Evolutionary conservation across 2,329 filamentous ascomycete species (phyloP).

Genomic region (Phyllosticta citrichinensis): DNA sequence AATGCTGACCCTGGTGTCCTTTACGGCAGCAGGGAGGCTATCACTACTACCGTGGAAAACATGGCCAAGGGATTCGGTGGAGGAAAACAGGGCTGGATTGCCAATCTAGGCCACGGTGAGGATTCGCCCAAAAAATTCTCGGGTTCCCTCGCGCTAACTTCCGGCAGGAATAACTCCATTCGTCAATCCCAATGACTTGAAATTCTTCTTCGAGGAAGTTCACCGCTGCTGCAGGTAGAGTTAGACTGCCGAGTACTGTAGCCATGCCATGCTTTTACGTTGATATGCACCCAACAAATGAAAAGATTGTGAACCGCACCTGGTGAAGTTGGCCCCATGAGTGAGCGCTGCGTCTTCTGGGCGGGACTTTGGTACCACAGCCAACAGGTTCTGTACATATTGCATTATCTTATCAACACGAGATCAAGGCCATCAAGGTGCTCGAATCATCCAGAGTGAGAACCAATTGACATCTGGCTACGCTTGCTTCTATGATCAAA

Average conservation of each 20-base stretch:
- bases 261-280: background rate
- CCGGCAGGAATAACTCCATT: slow-evolving; percentile 75
- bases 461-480: background rate
- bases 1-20: slow-evolving; percentile 92
- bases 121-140: too few species aligned
- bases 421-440: background rate
- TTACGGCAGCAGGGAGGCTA: slow-evolving; percentile 73
- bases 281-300: background rate
- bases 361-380: background rate
- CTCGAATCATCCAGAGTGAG: background rate
- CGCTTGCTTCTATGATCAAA: background rate
- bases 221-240: slow-evolving; percentile 38
- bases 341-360: background rate
- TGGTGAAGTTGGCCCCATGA: background rate
- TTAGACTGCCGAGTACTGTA: background rate
- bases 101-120: slow-evolving; percentile 88
- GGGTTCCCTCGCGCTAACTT: background rate
- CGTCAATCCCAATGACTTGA: slow-evolving; percentile 86
- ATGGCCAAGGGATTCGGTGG: slow-evolving; percentile 82
- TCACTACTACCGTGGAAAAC: slow-evolving; percentile 69
- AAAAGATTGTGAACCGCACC: background rate
- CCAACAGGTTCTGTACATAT: background rate
- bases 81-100: slow-evolving; percentile 89
- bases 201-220: slow-evolving; percentile 88
- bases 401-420: background rate